phyloP scores from a whole-genome alignment of 2,329 filamentous ascomycete species.

The Venturia nashicola region DNA sequence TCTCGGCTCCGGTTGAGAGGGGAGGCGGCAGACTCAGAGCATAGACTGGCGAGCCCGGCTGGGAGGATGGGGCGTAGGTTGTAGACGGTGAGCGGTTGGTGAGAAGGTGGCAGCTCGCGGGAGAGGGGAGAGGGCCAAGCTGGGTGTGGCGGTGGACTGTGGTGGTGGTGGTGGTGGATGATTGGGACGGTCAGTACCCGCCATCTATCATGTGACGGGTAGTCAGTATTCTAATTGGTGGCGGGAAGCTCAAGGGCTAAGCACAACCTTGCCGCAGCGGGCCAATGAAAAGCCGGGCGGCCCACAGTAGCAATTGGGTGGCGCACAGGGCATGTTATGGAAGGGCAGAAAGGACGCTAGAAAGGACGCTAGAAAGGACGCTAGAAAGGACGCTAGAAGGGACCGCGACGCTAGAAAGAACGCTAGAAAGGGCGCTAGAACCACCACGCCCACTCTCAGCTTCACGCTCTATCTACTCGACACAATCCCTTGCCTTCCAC shows the following conservation, averaged over 20 bases:
- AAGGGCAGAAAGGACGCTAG: too few relatives aligned
- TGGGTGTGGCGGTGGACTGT: too few relatives aligned
- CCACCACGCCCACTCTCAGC: neutral
- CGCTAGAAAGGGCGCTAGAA: neutral
- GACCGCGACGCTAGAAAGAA: too few relatives aligned
- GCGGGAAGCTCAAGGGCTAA: too few relatives aligned
- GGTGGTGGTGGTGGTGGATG: too few relatives aligned
- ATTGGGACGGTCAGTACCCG: too few relatives aligned
- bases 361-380: too few relatives aligned
- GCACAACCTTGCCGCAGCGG: too few relatives aligned
- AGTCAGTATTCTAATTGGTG: too few relatives aligned
- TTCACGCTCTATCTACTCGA: neutral
- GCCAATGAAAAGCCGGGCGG: neutral
- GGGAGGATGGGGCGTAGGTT: neutral
- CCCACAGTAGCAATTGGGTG: neutral
- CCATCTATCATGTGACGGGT: too few relatives aligned
- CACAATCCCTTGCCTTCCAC: constrained; percentile 3
- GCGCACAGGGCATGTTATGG: neutral
- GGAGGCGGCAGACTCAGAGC: too few relatives aligned
- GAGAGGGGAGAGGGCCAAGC: neutral
- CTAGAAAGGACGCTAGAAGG: too few relatives aligned
- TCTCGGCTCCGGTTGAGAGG: neutral
- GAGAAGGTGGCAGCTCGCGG: neutral
- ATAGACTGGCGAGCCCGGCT: neutral
- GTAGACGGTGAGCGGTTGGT: neutral